These are phyloP conservation scores for Hyphodiscus sp. DNA, from an alignment of 2,329 filamentous ascomycete genomes.

Conservation along the genomic window DNA sequence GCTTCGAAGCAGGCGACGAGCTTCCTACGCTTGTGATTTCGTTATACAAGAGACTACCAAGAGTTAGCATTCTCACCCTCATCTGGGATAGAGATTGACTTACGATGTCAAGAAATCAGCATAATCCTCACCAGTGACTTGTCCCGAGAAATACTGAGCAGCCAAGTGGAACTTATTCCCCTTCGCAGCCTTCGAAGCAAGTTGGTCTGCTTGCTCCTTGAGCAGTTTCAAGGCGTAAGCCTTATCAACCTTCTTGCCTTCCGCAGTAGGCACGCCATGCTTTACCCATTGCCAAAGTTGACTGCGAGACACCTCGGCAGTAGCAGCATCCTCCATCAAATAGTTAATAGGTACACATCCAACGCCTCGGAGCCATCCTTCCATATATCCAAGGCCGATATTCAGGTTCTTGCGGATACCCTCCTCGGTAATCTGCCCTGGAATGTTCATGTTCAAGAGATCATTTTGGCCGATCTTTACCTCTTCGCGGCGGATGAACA, in stretches of 20 bases:
- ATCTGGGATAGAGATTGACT: slow-evolving; percentile 32
- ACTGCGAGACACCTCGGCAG: slow-evolving; percentile 87
- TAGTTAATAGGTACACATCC: slow-evolving; percentile 98
- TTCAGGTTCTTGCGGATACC: slow-evolving; percentile 97
- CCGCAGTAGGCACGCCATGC: slow-evolving; percentile 66
- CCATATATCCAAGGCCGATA: slow-evolving; percentile 97
- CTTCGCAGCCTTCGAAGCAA: slow-evolving; percentile 68
- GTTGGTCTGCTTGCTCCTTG: slow-evolving; percentile 73
- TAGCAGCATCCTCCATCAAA: slow-evolving; percentile 97
- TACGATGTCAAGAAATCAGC: slow-evolving; percentile 89
- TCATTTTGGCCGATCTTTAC: slow-evolving; percentile 82
- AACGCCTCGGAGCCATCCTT: slow-evolving; percentile 91
- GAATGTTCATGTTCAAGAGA: slow-evolving; percentile 96
- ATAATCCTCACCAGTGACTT: slow-evolving; percentile 96
- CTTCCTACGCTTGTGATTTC: slow-evolving; percentile 71
- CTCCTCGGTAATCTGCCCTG: slow-evolving; percentile 83
- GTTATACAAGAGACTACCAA: slow-evolving; percentile 70
- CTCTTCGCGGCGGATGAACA: slow-evolving; percentile 85
- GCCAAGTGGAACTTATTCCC: slow-evolving; percentile 91
- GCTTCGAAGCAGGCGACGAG: slow-evolving; percentile 28
- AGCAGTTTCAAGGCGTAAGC: slow-evolving; percentile 80
- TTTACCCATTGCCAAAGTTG: slow-evolving; percentile 97
- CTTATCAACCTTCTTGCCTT: slow-evolving; percentile 92
- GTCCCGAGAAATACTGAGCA: slow-evolving; percentile 83
- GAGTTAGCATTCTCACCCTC: neutral